Base-by-base conservation (phyloP, 192 early-diverging fungal species). In the Linnemannia hyalina region DNA sequence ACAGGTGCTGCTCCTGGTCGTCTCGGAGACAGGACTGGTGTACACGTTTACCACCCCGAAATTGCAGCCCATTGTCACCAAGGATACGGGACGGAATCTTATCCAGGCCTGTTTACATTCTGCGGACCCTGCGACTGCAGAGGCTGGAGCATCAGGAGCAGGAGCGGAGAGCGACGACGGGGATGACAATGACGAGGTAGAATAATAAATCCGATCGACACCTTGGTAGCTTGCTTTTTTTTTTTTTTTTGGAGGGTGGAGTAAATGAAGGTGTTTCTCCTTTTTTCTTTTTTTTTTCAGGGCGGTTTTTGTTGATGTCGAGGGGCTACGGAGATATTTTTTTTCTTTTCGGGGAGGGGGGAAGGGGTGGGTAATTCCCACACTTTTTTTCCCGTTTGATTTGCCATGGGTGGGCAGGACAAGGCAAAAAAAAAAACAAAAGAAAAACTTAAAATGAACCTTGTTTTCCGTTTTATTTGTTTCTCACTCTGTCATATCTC, bases 11-110 rank as follows among this genome's bases (percentile, higher is more conserved):
- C 92, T 99, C 63, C 87, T 99, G 74, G 97, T 99, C 20, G 98
- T 97, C 35, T 97, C 97, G 8, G 98, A 99, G 88, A 98, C 97
- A 42, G 98, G 98, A 46, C 93, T 97, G 73, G 97, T 99, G 11
- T 98, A 98, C 90, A 98, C 97, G 7, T 98, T 97, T 87, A 97
- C 98, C 8, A 99, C 98, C 20, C 95, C 95, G 57, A 97, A 97
- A 88, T 92, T 99, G 69, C 97, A 97, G 88, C 97, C 97, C 11
- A 90, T 99, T 40, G 97, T 99, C 68, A 97, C 97, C 38, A 96
- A 97, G 88, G 89, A 95, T 6, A 95, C 97, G 76, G 97, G 97
- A 68, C 97, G 97, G 89, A 96, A 96, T 80, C 91, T 98, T 68
- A 99, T 99, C 81, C 97, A 99, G 87, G 91, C 94, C 9, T 99